Base-by-base conservation (phyloP, 2,329 filamentous ascomycete species). In the Aspergillus neoniger region DNA sequence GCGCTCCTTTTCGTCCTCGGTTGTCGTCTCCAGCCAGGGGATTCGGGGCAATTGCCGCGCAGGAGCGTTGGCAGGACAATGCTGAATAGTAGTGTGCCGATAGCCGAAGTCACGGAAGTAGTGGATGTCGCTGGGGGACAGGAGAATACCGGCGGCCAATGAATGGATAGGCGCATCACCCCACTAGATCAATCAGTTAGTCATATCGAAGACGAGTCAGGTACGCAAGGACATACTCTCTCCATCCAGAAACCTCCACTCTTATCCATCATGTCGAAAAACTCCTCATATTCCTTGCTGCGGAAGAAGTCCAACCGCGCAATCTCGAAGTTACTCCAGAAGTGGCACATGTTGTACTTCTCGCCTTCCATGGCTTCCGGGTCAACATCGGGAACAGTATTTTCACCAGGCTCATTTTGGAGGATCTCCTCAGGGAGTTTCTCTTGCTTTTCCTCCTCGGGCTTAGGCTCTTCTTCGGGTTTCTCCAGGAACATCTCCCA, bases 281-380 rank as follows among this genome's bases (percentile, higher is more conserved):
- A 99, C 67, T 97, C 95, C 70, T 96, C 90, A 75, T 99, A 99
- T 73, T 92, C 91, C 79, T 96, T 94, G 82, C 93, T 97, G 69
- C 95, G 88, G 85, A 98, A 98, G 87, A 92, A 99, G 79, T 91
- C 90, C 63, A 99, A 85, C 61, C 88, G 88, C 14, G 95, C 95
- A 79, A 99, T 99, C 78, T 99, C 95, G 69, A 99, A 99, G 77
- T 99, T 99, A 77, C 92, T 96, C 95, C 95, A 99, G 82, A 97
- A 99, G 82, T 99, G 95, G 76, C 95, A 99, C 95, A 99, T 99
- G 81, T 99, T 99, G 83, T 99, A 99, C 70, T 88, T 91, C 77
- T 99, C 95, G 65, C 92, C 92, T 74, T 98, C 94, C 95, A 99
- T 99, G 44, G 88, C 86, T 72, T 98, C 93, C 0, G 90, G 88